phyloP scores from a whole-genome alignment of 305 asterid species.

The Fraxinus sp. region DNA sequence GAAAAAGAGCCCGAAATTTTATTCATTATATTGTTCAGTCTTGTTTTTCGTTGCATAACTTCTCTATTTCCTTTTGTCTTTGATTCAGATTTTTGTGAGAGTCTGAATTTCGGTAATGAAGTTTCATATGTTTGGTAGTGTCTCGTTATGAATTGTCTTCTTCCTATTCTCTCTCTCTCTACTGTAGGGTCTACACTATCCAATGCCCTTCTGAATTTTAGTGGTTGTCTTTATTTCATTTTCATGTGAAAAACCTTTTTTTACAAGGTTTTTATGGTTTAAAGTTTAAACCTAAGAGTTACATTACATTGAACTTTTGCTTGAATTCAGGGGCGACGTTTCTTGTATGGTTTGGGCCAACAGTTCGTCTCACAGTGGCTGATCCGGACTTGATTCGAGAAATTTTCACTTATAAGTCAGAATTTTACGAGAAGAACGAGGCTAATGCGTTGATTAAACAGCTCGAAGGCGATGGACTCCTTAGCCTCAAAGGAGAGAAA shows the following conservation, averaged over 20 bases:
- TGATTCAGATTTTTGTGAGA: neutral
- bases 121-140: conserved; percentile 1
- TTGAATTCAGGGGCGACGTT: conserved; percentile 62
- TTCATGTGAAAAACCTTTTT: neutral
- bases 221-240: neutral
- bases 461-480: conserved; percentile 88
- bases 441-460: conserved; percentile 65
- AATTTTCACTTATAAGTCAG: conserved; percentile 65
- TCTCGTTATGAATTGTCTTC: neutral
- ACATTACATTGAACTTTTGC: neutral
- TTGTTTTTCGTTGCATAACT: neutral
- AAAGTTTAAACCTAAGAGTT: neutral
- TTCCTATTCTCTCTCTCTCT: neutral
- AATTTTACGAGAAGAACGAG: conserved; percentile 76
- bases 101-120: conserved; percentile 11
- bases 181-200: conserved; percentile 67
- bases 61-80: neutral
- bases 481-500: conserved; percentile 80
- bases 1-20: neutral
- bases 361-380: conserved; percentile 66
- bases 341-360: conserved; percentile 89
- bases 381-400: conserved; percentile 78
- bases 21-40: neutral
- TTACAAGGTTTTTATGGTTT: neutral
- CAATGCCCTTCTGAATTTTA: conserved; percentile 32